Base-by-base conservation (phyloP, 2,329 filamentous ascomycete species). In the Trichoderma endophyticum region DNA sequence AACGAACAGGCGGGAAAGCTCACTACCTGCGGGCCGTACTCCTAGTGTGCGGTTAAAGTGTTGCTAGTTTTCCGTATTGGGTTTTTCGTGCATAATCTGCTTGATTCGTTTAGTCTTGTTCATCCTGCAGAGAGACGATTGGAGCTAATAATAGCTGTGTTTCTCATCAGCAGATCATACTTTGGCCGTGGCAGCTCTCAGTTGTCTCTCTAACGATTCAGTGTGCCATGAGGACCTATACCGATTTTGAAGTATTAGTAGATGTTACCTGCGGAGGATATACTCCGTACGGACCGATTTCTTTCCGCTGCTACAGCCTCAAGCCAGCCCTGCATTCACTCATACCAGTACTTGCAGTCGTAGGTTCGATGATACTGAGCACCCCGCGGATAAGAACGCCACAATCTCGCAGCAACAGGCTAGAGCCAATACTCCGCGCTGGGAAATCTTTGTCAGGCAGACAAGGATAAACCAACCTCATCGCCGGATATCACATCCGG, bases 1-100 rank as follows among this genome's bases (percentile, higher is more conserved):
- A n/a, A 15, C 28, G 28, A 66, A 32, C 39, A 18, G 32, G 21
- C 63, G 63, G 63, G 63, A 66, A 28, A 57, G 30, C 12, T 39
- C 48, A 24, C 57, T 61, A 61, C 34, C 57, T 48, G 57, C 66
- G 66, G 66, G 66, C 66, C 57, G 66, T 62, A 61, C 56, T 60
- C 57, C 57, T 69, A 69, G 66, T 61, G 66, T 69, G 66, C 57
- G 66, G 66, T 69, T 69, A 69, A 69, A 36, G 39, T 62, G 66
- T 26, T 62, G 36, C 54, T 51, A 48, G 66, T 48, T 12, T 69
- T 62, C 66, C 66, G 39, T 26, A 62, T 69, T 69, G 24, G 57
- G 66, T 61, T 69, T 69, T 59, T 18, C 18, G 30, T 68, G 65
- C 65, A 68, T 68, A 57, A 39, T 66, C 48, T 66, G 21, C 48